Base-by-base conservation (phyloP, 305 asterid genomes). In the Euphrasia arctica region DNA sequence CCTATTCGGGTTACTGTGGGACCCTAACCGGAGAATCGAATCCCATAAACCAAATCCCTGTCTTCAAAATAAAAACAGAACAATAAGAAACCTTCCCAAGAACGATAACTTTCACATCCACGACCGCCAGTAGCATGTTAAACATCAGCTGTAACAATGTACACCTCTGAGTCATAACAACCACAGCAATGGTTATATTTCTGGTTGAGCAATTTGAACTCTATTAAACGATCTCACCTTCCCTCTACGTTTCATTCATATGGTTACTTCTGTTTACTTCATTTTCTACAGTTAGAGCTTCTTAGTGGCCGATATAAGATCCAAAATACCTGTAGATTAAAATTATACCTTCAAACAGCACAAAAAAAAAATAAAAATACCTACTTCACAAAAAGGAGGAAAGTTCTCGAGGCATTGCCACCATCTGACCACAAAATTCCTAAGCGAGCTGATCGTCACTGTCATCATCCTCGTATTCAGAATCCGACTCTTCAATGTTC, bases 381-480 rank as follows among this genome's bases (percentile, higher is more conserved):
- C 22, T 18, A 18, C 50, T 62, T 62, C 1, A 62, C 39, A 42
- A 11, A 11, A 3, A 29, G 34, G 36, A 60, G 60, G 58, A 62
- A 39, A 22, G 47, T 54, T 41, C 47, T 27, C 27, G 25, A 34
- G 58, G 52, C 58, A 65, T 60, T 31, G 47, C 50, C 25, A 34
- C 36, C 41, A 50, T 55, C 68, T 27, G 5, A 59, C 58, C 49
- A 62, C 50, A 48, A 65, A 56, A 42, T 58, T 22, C 48, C 50
- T 42, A 72, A 8, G 54, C 71, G 11, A 70, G 63, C 57, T 79
- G 85, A 31, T 62, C 85, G 29, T 80, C 79, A 39, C 74, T 60
- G 11, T 63, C 83, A 15, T 80, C 84, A 15, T 80, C 92, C 66
- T 84, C 91, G 39, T 74, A 81, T 49, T 87, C 95, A 57, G 91